Conservation (phyloP, 257 asterid genomes). For the Przewalskia tangutica region DNA sequence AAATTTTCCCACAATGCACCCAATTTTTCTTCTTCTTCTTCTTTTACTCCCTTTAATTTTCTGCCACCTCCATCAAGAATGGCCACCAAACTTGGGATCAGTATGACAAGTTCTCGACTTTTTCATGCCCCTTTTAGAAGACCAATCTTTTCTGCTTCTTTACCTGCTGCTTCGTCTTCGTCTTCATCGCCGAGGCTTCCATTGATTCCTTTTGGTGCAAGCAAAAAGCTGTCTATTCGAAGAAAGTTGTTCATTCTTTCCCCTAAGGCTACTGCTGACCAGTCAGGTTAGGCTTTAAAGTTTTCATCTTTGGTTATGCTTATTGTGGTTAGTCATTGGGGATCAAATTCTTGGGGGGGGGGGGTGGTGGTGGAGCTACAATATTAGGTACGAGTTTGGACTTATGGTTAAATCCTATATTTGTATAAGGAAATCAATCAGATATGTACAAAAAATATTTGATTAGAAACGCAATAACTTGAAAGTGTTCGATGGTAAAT, state of each 20-base stretch:
- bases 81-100: conserved; percentile 66
- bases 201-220: conserved; percentile 22
- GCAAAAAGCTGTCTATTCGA: conserved; percentile 19
- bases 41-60: not conserved
- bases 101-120: conserved; percentile 32
- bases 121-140: conserved; percentile 37
- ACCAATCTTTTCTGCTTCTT: conserved; percentile 28
- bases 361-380: too few species aligned
- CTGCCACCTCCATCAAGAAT: conserved; percentile 19
- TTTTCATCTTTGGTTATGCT: not conserved
- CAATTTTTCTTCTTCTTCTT: conserved; percentile 11
- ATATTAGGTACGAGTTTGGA: too few species aligned
- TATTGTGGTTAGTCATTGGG: not conserved
- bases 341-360: not conserved
- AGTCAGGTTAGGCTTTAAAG: conserved; percentile 47
- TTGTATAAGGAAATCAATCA: too few species aligned
- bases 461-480: too few species aligned
- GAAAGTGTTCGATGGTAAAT: too few species aligned
- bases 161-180: conserved; percentile 22
- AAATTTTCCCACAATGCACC: conserved; percentile 26
- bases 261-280: conserved; percentile 70
- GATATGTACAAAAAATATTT: too few species aligned
- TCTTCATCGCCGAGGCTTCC: conserved; percentile 34
- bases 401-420: too few species aligned
- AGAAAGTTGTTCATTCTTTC: conserved; percentile 39